These are phyloP conservation scores for Chenopodium berlandieri DNA, from an alignment of 148 eudicot species.

Conservation along the genomic window DNA sequence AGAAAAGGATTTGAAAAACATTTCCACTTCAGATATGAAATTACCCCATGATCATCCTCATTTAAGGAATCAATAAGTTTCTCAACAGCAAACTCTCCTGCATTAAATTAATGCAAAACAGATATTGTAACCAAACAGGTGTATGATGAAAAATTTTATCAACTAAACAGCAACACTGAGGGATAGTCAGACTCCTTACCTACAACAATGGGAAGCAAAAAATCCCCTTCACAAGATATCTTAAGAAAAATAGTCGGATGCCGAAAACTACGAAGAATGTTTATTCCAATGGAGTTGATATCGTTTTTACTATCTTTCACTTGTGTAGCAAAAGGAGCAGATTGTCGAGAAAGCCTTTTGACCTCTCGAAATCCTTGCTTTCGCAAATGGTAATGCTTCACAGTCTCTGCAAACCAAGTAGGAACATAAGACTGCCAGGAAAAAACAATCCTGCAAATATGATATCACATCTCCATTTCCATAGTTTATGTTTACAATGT, in stretches of 20 bases:
- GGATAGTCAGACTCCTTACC: slow-evolving; percentile 39
- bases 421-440: not conserved
- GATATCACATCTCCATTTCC: not conserved
- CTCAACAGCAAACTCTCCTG: slow-evolving; percentile 76
- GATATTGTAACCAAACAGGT: not conserved
- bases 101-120: slow-evolving; percentile 12
- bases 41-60: slow-evolving; percentile 56
- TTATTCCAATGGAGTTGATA: slow-evolving; percentile 42
- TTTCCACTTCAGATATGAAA: slow-evolving; percentile 10
- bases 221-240: slow-evolving; percentile 78
- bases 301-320: slow-evolving; percentile 35
- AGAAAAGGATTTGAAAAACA: slow-evolving; percentile 1
- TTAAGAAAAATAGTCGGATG: slow-evolving; percentile 76
- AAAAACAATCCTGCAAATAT: not conserved
- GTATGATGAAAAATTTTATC: slow-evolving; percentile 13
- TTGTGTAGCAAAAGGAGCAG: slow-evolving; percentile 36
- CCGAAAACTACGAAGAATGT: slow-evolving; percentile 56
- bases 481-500: not conserved
- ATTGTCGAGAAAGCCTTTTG: slow-evolving; percentile 30
- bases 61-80: slow-evolving; percentile 53
- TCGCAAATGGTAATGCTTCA: slow-evolving; percentile 53
- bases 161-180: slow-evolving; percentile 16
- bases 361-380: slow-evolving; percentile 59
- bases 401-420: slow-evolving; percentile 53
- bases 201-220: slow-evolving; percentile 67